phyloP scores from a whole-genome alignment of 768 basidiomycete genomes.

The Kwoniella botswanensis region DNA sequence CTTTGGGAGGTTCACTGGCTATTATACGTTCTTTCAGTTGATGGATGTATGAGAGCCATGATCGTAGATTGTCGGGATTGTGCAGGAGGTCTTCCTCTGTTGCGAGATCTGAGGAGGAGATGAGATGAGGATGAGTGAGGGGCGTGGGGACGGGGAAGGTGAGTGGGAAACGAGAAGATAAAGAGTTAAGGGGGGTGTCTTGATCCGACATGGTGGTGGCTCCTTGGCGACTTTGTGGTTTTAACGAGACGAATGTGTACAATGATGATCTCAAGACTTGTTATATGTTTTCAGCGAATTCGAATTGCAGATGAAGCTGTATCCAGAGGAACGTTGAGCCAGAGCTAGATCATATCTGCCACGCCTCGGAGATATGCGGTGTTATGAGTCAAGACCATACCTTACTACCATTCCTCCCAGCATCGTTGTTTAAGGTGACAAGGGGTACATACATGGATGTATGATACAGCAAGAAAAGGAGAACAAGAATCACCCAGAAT shows the following conservation, averaged over 20 bases:
- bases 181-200: constrained; percentile 37
- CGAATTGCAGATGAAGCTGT: too few relatives aligned
- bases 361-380: too few relatives aligned
- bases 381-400: too few relatives aligned
- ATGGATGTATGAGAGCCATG: constrained; percentile 89
- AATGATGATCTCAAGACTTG: neutral
- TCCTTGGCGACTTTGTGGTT: neutral
- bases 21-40: constrained; percentile 71
- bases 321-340: too few relatives aligned
- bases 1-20: constrained; percentile 50
- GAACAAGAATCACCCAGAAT: too few relatives aligned
- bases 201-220: constrained; percentile 15
- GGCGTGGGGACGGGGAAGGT: constrained; percentile 84
- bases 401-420: too few relatives aligned
- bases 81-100: constrained; percentile 92
- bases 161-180: constrained; percentile 74
- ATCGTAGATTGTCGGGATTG: constrained; percentile 86
- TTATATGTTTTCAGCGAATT: neutral
- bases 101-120: constrained; percentile 75
- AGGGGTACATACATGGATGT: too few relatives aligned
- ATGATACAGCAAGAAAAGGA: too few relatives aligned
- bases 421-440: too few relatives aligned
- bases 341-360: too few relatives aligned
- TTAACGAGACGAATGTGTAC: neutral
- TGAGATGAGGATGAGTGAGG: constrained; percentile 73